Conservation (phyloP, 2,329 filamentous ascomycete genomes). For the Didymella glomerata region DNA sequence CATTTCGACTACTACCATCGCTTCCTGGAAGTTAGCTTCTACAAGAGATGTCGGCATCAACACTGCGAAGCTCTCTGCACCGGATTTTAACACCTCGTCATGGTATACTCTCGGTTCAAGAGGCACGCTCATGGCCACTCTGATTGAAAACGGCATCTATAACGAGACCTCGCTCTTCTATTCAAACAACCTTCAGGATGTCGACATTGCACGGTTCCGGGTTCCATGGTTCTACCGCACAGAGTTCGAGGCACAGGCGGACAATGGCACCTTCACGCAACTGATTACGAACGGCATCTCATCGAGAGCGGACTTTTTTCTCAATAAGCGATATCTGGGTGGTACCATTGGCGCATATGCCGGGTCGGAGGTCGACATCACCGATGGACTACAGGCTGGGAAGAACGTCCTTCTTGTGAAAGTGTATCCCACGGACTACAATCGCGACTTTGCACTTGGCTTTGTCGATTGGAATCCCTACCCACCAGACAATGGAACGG, state of each 20-base stretch:
- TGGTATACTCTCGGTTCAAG: slow-evolving; percentile 63
- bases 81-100: slow-evolving; percentile 53
- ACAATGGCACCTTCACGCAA: slow-evolving; percentile 47
- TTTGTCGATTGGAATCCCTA: slow-evolving; percentile 71
- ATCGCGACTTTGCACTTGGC: slow-evolving; percentile 66
- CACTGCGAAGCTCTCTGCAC: slow-evolving; percentile 28
- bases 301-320: slow-evolving; percentile 66
- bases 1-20: slow-evolving; percentile 23
- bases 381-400: slow-evolving; percentile 49
- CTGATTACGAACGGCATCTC: slow-evolving; percentile 68
- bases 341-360: slow-evolving; percentile 64
- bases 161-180: slow-evolving; percentile 65
- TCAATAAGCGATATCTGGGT: slow-evolving; percentile 65
- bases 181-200: slow-evolving; percentile 59
- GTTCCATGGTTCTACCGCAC: slow-evolving; percentile 68
- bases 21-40: slow-evolving; percentile 35
- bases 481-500: slow-evolving; percentile 69
- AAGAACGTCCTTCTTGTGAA: slow-evolving; percentile 63
- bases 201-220: slow-evolving; percentile 60
- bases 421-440: slow-evolving; percentile 67
- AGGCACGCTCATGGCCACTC: slow-evolving; percentile 66
- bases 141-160: slow-evolving; percentile 63
- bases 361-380: slow-evolving; percentile 65
- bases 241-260: slow-evolving; percentile 50
- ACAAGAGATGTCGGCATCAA: slow-evolving; percentile 30